These are phyloP conservation scores for Simmondsia chinensis DNA, from an alignment of 148 eudicot genomes.

Conservation along the genomic window DNA sequence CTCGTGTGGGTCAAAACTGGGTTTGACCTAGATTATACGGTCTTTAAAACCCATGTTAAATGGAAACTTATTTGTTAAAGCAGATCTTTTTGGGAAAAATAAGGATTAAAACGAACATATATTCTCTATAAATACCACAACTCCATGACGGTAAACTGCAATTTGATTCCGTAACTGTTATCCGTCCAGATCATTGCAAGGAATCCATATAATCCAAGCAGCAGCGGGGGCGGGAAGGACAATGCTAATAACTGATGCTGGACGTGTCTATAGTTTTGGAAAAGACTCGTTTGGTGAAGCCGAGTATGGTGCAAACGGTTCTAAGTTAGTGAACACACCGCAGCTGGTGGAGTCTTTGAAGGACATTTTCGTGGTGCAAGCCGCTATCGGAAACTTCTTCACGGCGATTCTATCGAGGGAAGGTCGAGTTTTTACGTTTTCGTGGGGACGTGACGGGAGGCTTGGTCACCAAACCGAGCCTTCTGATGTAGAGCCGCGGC, in stretches of 20 bases:
- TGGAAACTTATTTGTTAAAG: too few species aligned
- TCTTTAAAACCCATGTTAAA: too few species aligned
- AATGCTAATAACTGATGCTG: constrained; percentile 74
- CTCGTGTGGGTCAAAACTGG: too few species aligned
- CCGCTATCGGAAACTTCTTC: constrained; percentile 81
- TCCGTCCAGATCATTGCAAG: constrained; percentile 78
- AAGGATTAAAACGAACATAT: too few species aligned
- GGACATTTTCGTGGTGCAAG: constrained; percentile 90
- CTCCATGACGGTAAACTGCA: too few species aligned
- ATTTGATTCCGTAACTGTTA: too few species aligned
- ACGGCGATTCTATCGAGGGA: constrained; percentile 90
- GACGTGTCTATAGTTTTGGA: constrained; percentile 80
- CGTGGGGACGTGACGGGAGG: constrained; percentile 76
- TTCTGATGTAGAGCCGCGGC: constrained; percentile 53
- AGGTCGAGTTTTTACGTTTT: constrained; percentile 86
- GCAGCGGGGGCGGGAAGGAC: constrained; percentile 85
- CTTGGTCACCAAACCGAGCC: constrained; percentile 83
- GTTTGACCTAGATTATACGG: too few species aligned
- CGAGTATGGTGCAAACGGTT: constrained; percentile 65
- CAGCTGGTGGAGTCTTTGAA: constrained; percentile 72
- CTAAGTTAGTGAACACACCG: constrained; percentile 42
- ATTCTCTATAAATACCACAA: too few species aligned
- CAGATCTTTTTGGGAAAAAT: too few species aligned
- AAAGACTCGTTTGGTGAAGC: constrained; percentile 79
- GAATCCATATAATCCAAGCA: constrained; percentile 89